Base-by-base conservation (phyloP, 805 yeast species). In the Candida ulmi region DNA sequence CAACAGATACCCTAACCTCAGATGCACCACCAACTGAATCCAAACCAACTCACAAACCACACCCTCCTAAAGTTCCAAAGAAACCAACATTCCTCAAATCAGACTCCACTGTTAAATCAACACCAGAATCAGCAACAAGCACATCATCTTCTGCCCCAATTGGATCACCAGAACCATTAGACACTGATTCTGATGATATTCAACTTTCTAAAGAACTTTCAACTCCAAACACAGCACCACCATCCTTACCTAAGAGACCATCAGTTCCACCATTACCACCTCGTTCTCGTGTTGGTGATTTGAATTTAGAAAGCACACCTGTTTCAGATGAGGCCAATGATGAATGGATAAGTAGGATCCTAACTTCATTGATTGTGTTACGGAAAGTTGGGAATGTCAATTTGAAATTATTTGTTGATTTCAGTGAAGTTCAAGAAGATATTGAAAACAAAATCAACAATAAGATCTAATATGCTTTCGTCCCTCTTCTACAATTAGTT, bases 321-420 rank as follows among this genome's bases (percentile, higher is more conserved):
- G 54, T 45, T 17, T 54, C 63, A 13, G 85, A 78, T 46, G 75
- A 69, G 41, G 71, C 65, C 33, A 69, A 69, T 18, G 80, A 75
- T 17, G 48, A 63, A 16, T 82, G 90, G 90, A 70, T 68, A 39
- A 61, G 62, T 25, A 65, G 87, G 33, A 64, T 78, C 2, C 45
- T 59, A n/a, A 51, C 58, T 0, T 46, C 57, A 6, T 23, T 47
- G 11, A 37, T 52, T n/a, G 30, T 54, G 3, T 39, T 55, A 11
- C 39, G 43, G 21, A 48, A 49, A 23, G 41, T 43, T 13, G 48
- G 48, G 8, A 36, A 41, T 11, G 45, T 47, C 29, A 41, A 41
- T 28, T 34, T 54, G 27, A 46, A 39, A 29, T 23, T 55, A 5
- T 55, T 52, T 30, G 39, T 30, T 9, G 58, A 55, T 40, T 53